Evolutionary conservation across 1,284 basidiomycete species (phyloP).

Genomic region (Sphagnurus paluster): DNA sequence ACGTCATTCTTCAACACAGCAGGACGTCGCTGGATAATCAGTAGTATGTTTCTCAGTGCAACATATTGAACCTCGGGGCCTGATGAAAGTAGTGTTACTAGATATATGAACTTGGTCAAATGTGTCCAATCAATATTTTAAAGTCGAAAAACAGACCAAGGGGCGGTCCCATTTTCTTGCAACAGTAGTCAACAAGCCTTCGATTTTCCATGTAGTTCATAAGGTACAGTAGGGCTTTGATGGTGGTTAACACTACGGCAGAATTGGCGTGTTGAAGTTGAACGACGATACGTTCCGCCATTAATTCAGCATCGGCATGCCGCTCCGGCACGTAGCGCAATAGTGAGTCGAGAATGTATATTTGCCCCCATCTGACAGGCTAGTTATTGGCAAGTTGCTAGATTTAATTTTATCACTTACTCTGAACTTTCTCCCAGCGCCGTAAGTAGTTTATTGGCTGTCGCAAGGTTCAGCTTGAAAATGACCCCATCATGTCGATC

Average conservation of each 20-base stretch:
- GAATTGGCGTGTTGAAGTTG: constrained; percentile 93
- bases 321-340: constrained; percentile 91
- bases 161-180: constrained; percentile 97
- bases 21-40: constrained; percentile 94
- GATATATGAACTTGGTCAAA: neutral
- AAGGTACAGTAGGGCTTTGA: constrained; percentile 94
- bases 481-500: constrained; percentile 90
- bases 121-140: neutral
- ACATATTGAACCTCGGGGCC: constrained; percentile 99
- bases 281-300: constrained; percentile 92
- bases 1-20: constrained; percentile 95
- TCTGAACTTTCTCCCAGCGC: constrained; percentile 91
- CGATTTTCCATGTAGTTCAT: constrained; percentile 99
- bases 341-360: constrained; percentile 95
- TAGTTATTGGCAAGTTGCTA: constrained; percentile 5
- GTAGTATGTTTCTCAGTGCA: constrained; percentile 92
- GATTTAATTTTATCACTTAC: constrained; percentile 43
- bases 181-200: constrained; percentile 83
- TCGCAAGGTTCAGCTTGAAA: constrained; percentile 80
- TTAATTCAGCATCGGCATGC: constrained; percentile 86
- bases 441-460: constrained; percentile 81
- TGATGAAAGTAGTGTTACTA: constrained; percentile 92
- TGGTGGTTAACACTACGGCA: constrained; percentile 91
- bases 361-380: constrained; percentile 88
- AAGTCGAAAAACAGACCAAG: constrained; percentile 60